Evolutionary conservation across 345 rosid genomes (phyloP).

Genomic region (Crucihimalaya himalaica): DNA sequence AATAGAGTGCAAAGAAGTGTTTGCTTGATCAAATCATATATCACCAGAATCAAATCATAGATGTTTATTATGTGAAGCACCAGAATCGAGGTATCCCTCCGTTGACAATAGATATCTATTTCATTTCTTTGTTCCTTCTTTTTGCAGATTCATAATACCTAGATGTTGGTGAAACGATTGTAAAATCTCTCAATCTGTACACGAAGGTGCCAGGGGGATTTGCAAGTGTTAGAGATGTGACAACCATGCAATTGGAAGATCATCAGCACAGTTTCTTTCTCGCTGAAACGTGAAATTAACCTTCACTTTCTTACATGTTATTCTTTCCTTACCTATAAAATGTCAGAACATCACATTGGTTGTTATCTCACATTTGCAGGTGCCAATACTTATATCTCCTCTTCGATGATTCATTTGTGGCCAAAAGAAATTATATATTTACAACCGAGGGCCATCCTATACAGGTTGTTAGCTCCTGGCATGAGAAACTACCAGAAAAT

Average conservation of each 20-base stretch:
- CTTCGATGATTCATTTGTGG: conserved; percentile 86
- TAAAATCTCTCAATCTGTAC: conserved; percentile 74
- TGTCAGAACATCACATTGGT: conserved; percentile 20
- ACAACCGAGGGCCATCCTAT: conserved; percentile 97
- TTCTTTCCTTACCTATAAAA: background rate
- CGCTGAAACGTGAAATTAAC: conserved; percentile 75
- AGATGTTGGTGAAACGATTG: conserved; percentile 90
- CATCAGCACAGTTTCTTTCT: conserved; percentile 99
- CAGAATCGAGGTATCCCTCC: conserved; percentile 1
- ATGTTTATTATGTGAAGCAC: conserved; percentile 12
- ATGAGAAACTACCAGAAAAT: conserved; percentile 78
- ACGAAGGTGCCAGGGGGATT: conserved; percentile 91
- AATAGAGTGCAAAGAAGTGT: conserved; percentile 22
- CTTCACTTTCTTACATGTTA: background rate
- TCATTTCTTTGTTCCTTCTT: conserved; percentile 14
- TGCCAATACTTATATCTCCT: conserved; percentile 97
- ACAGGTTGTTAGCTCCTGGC: conserved; percentile 86
- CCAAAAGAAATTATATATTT: conserved; percentile 68
- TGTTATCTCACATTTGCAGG: conserved; percentile 45
- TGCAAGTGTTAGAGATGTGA: conserved; percentile 90
- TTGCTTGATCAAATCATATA: conserved; percentile 18
- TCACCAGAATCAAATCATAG: conserved; percentile 23
- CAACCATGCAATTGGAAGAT: conserved; percentile 94
- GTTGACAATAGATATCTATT: conserved; percentile 3
- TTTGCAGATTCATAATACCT: conserved; percentile 87